Conservation (phyloP, 176 grass and related monocot genomes). For the Echinochloa phyllopogon region DNA sequence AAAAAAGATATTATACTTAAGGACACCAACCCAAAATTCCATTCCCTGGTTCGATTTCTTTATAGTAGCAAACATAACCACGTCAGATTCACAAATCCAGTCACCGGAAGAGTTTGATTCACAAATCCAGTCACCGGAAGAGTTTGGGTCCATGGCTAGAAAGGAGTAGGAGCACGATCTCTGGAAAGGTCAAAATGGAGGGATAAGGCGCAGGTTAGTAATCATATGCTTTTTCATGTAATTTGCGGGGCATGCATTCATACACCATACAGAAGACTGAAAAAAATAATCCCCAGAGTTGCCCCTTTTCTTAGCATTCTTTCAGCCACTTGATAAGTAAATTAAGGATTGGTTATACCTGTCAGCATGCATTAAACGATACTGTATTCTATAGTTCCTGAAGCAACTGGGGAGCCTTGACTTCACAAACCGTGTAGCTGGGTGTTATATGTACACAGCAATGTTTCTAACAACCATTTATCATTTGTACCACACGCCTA, state of each 20-base stretch:
- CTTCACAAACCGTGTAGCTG: not conserved
- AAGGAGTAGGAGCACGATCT: not conserved
- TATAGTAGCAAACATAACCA: not conserved
- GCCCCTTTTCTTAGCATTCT: not conserved
- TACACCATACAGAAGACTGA: not conserved
- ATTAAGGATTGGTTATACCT: slow-evolving; percentile 18
- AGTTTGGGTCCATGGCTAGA: not conserved
- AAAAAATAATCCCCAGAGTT: not conserved
- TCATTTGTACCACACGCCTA: not conserved
- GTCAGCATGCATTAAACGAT: not conserved
- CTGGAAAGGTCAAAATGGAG: not conserved
- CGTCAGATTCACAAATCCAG: not conserved
- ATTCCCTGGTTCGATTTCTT: not conserved
- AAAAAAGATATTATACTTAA: not conserved
- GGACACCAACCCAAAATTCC: not conserved
- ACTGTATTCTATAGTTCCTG: not conserved
- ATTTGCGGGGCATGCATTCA: not conserved
- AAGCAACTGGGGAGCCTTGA: not conserved
- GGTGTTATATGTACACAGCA: not conserved
- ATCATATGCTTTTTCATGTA: not conserved
- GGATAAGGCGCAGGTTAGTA: not conserved
- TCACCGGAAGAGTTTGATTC: not conserved
- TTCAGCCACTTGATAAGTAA: slow-evolving; percentile 23
- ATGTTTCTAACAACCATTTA: not conserved
- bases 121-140: not conserved